phyloP scores from a whole-genome alignment of 257 asterid genomes.

The Jaltomata sinuosa region DNA sequence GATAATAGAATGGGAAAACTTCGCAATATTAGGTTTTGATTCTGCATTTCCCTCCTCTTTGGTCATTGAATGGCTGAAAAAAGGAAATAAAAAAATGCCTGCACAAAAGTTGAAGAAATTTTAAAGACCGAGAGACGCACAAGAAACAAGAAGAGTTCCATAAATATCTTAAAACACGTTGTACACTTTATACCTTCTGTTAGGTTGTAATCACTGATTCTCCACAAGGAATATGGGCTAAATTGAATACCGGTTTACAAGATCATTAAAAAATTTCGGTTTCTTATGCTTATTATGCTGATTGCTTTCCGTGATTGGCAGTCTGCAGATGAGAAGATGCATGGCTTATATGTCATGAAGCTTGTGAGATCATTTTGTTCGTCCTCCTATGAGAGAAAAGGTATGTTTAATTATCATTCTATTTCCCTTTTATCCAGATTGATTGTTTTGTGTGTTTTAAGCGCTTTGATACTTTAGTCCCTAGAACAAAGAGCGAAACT shows the following conservation, averaged over 20 bases:
- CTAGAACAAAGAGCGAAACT: not conserved
- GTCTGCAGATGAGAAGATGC: conserved; percentile 79
- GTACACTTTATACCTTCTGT: not conserved
- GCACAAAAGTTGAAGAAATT: not conserved
- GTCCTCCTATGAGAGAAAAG: conserved; percentile 44
- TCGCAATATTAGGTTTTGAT: not conserved
- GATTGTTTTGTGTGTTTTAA: not conserved
- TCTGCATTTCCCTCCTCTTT: not conserved
- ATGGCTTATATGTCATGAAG: conserved; percentile 74
- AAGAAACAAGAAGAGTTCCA: not conserved
- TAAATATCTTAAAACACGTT: not conserved
- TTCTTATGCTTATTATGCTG: not conserved
- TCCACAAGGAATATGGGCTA: not conserved
- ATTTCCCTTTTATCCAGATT: conserved; percentile 1
- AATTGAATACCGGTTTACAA: not conserved
- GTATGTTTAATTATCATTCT: conserved; percentile 17
- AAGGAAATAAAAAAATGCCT: not conserved
- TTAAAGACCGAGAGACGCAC: not conserved
- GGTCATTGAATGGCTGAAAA: not conserved
- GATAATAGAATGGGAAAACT: not conserved
- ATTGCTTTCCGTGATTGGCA: conserved; percentile 23
- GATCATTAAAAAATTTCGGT: not conserved
- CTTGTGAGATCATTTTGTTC: conserved; percentile 87
- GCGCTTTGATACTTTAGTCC: not conserved
- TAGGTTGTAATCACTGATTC: not conserved